A percentile compares a stretch with the other conserved stretches of the same genome.
These are phyloP conservation scores for Asterochloris sp. DNA, from an alignment of 139 green algal genomes.

Conservation along the genomic window DNA sequence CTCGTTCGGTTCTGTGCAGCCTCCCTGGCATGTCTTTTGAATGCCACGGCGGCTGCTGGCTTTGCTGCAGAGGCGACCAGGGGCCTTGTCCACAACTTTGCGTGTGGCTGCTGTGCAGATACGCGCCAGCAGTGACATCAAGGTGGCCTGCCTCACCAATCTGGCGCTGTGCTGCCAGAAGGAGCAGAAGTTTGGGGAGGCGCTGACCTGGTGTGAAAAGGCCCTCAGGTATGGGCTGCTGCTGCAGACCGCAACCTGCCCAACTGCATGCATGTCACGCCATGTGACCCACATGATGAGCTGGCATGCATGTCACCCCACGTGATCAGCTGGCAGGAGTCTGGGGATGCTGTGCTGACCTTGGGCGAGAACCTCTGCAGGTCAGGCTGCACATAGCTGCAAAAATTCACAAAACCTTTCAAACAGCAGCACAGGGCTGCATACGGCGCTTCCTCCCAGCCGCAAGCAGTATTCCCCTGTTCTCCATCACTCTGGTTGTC, in stretches of 20 bases:
- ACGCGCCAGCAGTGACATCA: not conserved
- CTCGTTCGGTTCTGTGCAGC: not conserved
- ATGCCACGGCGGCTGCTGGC: not conserved
- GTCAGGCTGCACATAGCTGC: not conserved
- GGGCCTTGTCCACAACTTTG: not conserved
- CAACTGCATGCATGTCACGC: not conserved
- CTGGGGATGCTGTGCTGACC: too few relatives aligned
- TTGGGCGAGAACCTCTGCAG: not conserved
- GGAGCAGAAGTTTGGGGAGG: conserved; percentile 36
- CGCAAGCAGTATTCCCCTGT: too few relatives aligned
- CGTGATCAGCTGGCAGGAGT: not conserved
- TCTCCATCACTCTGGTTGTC: too few relatives aligned
- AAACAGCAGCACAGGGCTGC: too few relatives aligned
- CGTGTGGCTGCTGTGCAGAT: conserved; percentile 1
- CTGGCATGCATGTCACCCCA: not conserved
- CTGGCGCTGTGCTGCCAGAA: conserved; percentile 42
- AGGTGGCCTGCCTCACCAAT: conserved; percentile 48
- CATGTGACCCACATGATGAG: too few relatives aligned
- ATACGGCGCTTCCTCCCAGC: too few relatives aligned
- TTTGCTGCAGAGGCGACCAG: not conserved
- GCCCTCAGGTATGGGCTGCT: conserved; percentile 36
- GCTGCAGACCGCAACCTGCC: not conserved
- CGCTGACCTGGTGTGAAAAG: conserved; percentile 53
- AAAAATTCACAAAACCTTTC: too few relatives aligned
- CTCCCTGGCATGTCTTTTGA: not conserved